phyloP scores from a whole-genome alignment of 2,329 filamentous ascomycete genomes.

The Fusarium subglutinans region DNA sequence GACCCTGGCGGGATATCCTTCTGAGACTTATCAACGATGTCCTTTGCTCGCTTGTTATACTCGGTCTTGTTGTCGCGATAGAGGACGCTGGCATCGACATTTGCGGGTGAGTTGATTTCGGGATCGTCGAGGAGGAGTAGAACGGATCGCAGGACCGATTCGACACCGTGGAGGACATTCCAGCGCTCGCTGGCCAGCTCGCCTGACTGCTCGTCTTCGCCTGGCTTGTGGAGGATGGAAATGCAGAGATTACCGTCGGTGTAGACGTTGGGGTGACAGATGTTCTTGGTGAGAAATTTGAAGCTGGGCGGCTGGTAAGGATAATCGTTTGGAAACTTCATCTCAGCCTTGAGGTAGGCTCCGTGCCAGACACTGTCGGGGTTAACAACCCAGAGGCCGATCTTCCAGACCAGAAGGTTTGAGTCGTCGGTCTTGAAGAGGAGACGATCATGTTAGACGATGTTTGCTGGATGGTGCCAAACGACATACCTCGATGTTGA shows the following conservation, averaged over 20 bases:
- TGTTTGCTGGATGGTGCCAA: background rate
- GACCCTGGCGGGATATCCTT: constrained; percentile 82
- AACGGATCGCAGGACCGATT: constrained; percentile 93
- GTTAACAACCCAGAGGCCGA: constrained; percentile 93
- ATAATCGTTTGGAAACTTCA: constrained; percentile 89
- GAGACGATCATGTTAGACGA: constrained; percentile 13
- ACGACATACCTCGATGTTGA: constrained; percentile 80
- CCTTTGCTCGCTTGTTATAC: constrained; percentile 76
- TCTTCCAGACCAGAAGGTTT: constrained; percentile 88
- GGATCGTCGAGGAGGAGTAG: constrained; percentile 92
- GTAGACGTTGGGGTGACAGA: constrained; percentile 96
- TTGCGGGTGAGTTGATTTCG: constrained; percentile 91
- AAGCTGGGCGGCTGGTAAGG: constrained; percentile 91
- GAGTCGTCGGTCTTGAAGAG: constrained; percentile 75
- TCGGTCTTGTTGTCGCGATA: constrained; percentile 76
- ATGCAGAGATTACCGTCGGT: constrained; percentile 91
- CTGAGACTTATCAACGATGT: constrained; percentile 78
- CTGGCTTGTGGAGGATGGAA: constrained; percentile 92
- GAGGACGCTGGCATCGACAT: constrained; percentile 90
- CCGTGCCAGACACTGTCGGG: constrained; percentile 91
- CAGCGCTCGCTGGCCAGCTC: constrained; percentile 91
- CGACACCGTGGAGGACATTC: constrained; percentile 92
- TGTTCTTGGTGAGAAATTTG: constrained; percentile 76
- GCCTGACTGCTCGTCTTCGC: constrained; percentile 92
- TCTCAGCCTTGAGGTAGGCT: constrained; percentile 89